A percentile compares a stretch with the other conserved stretches of the same genome.
phyloP scores from a whole-genome alignment of 495 filamentous ascomycete species.

The Penicillium mononematosum region DNA sequence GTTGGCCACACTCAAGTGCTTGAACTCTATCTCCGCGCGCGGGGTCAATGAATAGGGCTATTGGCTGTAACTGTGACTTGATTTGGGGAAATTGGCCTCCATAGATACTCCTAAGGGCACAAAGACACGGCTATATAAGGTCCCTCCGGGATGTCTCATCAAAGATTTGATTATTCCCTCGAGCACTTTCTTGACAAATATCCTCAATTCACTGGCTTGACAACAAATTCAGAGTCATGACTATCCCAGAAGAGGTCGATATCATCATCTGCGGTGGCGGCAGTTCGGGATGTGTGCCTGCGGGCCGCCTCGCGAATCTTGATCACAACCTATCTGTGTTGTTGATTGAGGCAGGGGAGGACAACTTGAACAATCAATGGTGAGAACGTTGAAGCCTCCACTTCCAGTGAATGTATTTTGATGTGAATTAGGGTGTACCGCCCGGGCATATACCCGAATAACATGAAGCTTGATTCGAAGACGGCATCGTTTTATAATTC shows the following conservation, averaged over 20 bases:
- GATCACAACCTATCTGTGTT: conserved; percentile 79
- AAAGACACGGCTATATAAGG: conserved; percentile 5
- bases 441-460: conserved; percentile 73
- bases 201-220: background rate
- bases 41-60: background rate
- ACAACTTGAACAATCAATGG: conserved; percentile 81
- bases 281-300: conserved; percentile 72
- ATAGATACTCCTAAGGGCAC: background rate
- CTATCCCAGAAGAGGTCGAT: conserved; percentile 67
- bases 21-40: conserved; percentile 10
- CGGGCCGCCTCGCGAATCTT: conserved; percentile 74
- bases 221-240: conserved; percentile 21
- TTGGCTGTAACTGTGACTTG: background rate
- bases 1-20: background rate
- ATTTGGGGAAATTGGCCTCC: background rate
- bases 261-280: conserved; percentile 80
- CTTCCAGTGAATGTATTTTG: background rate
- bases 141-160: background rate
- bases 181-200: background rate
- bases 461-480: conserved; percentile 83
- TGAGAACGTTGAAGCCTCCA: background rate
- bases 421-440: conserved; percentile 57
- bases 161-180: background rate
- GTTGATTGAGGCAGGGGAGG: conserved; percentile 76
- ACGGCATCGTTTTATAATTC: conserved; percentile 85